Conservation (phyloP, 1,284 basidiomycete species). For the Inonotus hispidus region DNA sequence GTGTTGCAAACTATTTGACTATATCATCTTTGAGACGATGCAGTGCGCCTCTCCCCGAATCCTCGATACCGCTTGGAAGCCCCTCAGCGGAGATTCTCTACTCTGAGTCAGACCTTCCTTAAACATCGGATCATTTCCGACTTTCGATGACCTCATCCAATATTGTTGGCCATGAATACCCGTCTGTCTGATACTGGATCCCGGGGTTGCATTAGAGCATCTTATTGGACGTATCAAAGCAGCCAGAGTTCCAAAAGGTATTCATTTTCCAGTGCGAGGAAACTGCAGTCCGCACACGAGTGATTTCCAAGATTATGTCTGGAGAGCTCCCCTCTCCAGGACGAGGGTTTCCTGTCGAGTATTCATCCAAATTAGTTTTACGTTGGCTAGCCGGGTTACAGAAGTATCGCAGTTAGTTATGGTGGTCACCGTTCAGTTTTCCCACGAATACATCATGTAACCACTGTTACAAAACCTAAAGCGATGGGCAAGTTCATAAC, state of each 20-base stretch:
- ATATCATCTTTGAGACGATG: neutral
- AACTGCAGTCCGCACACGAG: no score
- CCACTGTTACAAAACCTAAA: neutral
- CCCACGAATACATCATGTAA: slow-evolving; percentile 3
- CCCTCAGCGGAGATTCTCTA: no score
- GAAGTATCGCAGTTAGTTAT: neutral
- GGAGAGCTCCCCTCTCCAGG: neutral
- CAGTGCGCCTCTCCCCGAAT: neutral
- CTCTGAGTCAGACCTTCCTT: neutral
- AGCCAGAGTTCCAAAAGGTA: neutral
- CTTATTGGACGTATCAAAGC: neutral
- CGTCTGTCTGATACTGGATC: no score
- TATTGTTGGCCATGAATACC: no score
- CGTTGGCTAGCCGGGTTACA: neutral
- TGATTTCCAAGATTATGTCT: neutral
- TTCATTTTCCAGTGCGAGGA: neutral
- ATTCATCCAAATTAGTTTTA: neutral
- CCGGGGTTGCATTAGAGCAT: neutral
- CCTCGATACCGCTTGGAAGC: no score
- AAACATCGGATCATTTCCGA: neutral
- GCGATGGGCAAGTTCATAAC: no score
- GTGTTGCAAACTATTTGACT: neutral
- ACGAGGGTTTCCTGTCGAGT: neutral
- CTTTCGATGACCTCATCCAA: neutral
- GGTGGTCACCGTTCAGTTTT: neutral